phyloP scores from a whole-genome alignment of 768 basidiomycete species.

The Hortiboletus campestris region DNA sequence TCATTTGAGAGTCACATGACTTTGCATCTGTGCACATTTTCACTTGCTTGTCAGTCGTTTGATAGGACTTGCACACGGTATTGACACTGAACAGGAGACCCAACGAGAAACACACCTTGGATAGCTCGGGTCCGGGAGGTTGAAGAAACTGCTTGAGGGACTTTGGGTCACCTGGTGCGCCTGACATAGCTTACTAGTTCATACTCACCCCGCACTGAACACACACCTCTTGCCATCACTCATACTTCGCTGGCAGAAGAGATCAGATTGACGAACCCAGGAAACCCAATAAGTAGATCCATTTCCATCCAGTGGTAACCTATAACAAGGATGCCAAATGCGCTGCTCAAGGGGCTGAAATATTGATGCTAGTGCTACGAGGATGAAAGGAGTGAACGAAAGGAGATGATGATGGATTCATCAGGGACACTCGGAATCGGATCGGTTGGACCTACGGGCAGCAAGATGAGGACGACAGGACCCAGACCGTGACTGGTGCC shows the following conservation, averaged over 20 bases:
- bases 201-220: slow-evolving; percentile 63
- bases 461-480: slow-evolving; percentile 43
- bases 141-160: slow-evolving; percentile 90
- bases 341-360: slow-evolving; percentile 78
- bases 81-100: slow-evolving; percentile 94
- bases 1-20: too few relatives aligned
- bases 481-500: slow-evolving; percentile 25
- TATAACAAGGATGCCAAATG: slow-evolving; percentile 95
- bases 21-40: too few relatives aligned
- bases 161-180: slow-evolving; percentile 80
- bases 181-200: not conserved
- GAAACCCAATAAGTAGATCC: slow-evolving; percentile 91
- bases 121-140: slow-evolving; percentile 96
- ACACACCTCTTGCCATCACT: slow-evolving; percentile 87
- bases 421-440: slow-evolving; percentile 83
- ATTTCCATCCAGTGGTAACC: slow-evolving; percentile 85
- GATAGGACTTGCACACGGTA: too few relatives aligned
- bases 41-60: too few relatives aligned
- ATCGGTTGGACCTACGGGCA: slow-evolving; percentile 69
- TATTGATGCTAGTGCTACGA: slow-evolving; percentile 84
- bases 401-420: slow-evolving; percentile 82
- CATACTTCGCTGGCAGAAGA: slow-evolving; percentile 82
- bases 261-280: slow-evolving; percentile 94
- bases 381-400: slow-evolving; percentile 79
- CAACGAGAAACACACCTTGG: slow-evolving; percentile 87